Evolutionary conservation across 805 yeast genomes (phyloP).

Genomic region (Metschnikowia proteae): DNA sequence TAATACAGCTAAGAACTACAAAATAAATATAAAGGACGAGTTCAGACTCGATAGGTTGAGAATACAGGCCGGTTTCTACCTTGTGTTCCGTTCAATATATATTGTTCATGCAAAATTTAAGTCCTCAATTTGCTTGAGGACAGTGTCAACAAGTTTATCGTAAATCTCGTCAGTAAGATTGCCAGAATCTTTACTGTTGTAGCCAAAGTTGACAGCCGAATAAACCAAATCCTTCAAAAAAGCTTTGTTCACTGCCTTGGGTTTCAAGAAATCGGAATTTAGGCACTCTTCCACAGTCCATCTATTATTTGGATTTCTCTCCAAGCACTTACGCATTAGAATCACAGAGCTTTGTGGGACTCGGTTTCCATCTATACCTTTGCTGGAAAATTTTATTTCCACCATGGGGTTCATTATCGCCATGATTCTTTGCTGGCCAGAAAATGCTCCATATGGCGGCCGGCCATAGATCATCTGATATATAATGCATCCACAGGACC

Average conservation of each 20-base stretch:
- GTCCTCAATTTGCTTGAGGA: slow-evolving; percentile 50
- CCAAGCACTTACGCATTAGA: slow-evolving; percentile 66
- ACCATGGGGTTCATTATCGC: slow-evolving; percentile 87
- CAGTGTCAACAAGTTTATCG: slow-evolving; percentile 45
- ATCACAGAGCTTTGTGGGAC: slow-evolving; percentile 71
- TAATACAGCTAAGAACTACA: slow-evolving; percentile 24
- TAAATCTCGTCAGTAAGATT: slow-evolving; percentile 37
- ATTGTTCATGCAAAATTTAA: slow-evolving; percentile 28
- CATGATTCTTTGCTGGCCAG: slow-evolving; percentile 70
- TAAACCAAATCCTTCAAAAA: slow-evolving; percentile 68
- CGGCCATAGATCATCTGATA: slow-evolving; percentile 93
- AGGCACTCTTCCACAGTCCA: slow-evolving; percentile 62
- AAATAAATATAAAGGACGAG: background rate
- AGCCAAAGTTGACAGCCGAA: slow-evolving; percentile 74
- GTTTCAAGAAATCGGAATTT: slow-evolving; percentile 62
- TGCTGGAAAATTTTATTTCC: slow-evolving; percentile 60
- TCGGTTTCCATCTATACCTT: slow-evolving; percentile 55
- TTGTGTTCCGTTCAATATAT: background rate
- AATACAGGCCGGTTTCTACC: background rate
- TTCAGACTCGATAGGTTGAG: background rate
- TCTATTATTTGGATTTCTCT: slow-evolving; percentile 65
- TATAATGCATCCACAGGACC: slow-evolving; percentile 97
- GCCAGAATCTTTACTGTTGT: slow-evolving; percentile 35
- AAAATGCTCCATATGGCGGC: slow-evolving; percentile 82
- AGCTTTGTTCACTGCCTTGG: slow-evolving; percentile 64